Percentiles rank a stretch among this genome's conserved stretches.
phyloP scores from a whole-genome alignment of 1,284 basidiomycete genomes.

The Meripilus lineatus region DNA sequence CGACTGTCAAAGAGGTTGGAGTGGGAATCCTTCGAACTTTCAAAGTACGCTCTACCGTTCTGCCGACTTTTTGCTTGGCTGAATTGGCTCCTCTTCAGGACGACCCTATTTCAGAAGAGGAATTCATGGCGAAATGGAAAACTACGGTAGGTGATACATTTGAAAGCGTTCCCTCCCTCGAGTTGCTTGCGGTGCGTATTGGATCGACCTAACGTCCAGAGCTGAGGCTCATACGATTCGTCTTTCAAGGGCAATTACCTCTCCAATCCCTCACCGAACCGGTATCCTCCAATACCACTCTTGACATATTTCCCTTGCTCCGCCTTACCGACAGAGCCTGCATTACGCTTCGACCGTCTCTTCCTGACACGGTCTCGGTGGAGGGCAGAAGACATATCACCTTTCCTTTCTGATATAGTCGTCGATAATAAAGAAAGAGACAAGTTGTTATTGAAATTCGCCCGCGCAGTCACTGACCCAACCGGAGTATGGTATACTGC shows the following conservation, averaged over 20 bases:
- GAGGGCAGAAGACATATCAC: conserved; percentile 74
- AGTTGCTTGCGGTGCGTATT: conserved; percentile 62
- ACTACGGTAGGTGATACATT: conserved; percentile 72
- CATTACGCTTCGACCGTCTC: conserved; percentile 76
- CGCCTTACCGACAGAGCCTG: conserved; percentile 65
- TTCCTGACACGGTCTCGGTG: conserved; percentile 77
- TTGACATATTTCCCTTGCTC: conserved; percentile 74
- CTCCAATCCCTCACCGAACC: conserved; percentile 26
- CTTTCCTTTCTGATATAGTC: conserved; percentile 78
- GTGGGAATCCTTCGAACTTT: conserved; percentile 63
- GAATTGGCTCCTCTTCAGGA: conserved; percentile 39
- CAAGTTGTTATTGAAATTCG: conserved; percentile 81
- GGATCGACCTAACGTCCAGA: background rate
- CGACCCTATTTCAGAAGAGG: conserved; percentile 47
- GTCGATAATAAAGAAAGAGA: conserved; percentile 83
- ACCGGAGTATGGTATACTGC: conserved; percentile 71
- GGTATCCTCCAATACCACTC: conserved; percentile 19
- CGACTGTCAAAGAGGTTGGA: conserved; percentile 64
- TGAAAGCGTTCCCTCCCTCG: conserved; percentile 48
- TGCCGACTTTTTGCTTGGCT: too few relatives aligned
- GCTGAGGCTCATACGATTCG: conserved; percentile 2
- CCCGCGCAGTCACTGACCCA: conserved; percentile 67
- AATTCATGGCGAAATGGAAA: conserved; percentile 67
- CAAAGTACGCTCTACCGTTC: too few relatives aligned
- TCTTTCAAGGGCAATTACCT: conserved; percentile 67